phyloP scores from a whole-genome alignment of 331 rosid species.

The Quercus tomentella region DNA sequence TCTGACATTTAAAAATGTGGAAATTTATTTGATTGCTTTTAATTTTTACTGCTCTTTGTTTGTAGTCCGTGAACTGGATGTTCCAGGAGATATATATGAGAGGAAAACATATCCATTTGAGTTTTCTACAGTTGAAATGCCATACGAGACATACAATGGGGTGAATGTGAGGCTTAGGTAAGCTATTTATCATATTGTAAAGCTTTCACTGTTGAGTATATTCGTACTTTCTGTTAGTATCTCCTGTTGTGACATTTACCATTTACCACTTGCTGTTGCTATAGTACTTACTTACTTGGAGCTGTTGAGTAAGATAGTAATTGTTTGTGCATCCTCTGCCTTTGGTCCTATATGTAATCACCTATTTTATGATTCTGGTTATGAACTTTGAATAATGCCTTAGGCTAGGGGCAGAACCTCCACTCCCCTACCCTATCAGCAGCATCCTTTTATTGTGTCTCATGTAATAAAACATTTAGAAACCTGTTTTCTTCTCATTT shows the following conservation, averaged over 20 bases:
- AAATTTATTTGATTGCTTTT: not conserved
- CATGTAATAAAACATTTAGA: not conserved
- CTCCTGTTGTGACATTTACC: slow-evolving; percentile 1
- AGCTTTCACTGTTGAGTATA: slow-evolving; percentile 1
- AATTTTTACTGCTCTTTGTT: slow-evolving; percentile 12
- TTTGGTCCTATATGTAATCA: not conserved
- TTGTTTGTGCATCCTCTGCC: not conserved
- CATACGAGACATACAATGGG: slow-evolving; percentile 91
- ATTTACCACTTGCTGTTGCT: not conserved
- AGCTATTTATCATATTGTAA: slow-evolving; percentile 10
- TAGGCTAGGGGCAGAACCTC: not conserved
- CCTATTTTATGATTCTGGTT: not conserved
- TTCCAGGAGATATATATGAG: slow-evolving; percentile 92
- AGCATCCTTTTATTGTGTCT: not conserved
- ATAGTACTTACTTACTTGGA: not conserved
- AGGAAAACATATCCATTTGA: slow-evolving; percentile 84
- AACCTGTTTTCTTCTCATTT: not conserved
- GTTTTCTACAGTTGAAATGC: slow-evolving; percentile 95
- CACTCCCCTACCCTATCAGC: not conserved
- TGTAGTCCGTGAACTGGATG: slow-evolving; percentile 89
- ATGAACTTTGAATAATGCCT: not conserved
- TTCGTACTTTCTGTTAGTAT: slow-evolving; percentile 10
- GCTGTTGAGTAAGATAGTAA: not conserved
- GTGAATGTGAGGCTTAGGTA: slow-evolving; percentile 93
- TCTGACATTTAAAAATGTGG: not conserved